phyloP scores from a whole-genome alignment of 2,329 filamentous ascomycete genomes.

The Teratosphaeria gauchensis region DNA sequence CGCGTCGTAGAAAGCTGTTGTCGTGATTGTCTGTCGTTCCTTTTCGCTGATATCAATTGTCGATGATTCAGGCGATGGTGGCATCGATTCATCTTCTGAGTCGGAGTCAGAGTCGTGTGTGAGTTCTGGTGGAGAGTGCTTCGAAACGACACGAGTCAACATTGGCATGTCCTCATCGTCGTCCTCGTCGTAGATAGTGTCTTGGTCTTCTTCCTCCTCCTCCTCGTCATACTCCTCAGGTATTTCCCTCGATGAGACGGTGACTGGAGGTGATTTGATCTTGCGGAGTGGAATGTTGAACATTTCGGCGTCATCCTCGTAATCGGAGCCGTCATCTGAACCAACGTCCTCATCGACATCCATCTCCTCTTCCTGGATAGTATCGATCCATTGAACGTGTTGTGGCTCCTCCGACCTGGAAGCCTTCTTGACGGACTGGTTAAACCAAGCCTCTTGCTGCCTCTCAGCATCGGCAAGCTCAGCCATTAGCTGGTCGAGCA shows the following conservation, averaged over 20 bases:
- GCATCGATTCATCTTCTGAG: constrained; percentile 35
- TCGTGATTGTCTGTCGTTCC: constrained; percentile 35
- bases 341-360: constrained; percentile 50
- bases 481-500: constrained; percentile 88
- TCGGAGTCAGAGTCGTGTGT: constrained; percentile 35
- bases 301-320: constrained; percentile 39
- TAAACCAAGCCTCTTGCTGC: constrained; percentile 97
- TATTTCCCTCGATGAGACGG: constrained; percentile 35
- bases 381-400: constrained; percentile 82
- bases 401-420: constrained; percentile 50
- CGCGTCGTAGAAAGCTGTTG: constrained; percentile 35
- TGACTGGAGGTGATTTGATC: constrained; percentile 31
- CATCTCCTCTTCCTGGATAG: constrained; percentile 65
- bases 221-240: constrained; percentile 25
- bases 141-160: constrained; percentile 35
- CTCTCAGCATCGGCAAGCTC: constrained; percentile 87
- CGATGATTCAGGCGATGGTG: constrained; percentile 36
- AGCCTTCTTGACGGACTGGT: constrained; percentile 79
- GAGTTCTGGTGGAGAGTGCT: constrained; percentile 40
- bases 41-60: constrained; percentile 39
- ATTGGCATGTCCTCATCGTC: constrained; percentile 35
- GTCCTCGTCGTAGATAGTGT: constrained; percentile 33
- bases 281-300: constrained; percentile 27
- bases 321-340: constrained; percentile 41
- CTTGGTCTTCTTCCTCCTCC: constrained; percentile 25